A percentile compares a stretch with the other conserved stretches of the same genome.
These are phyloP conservation scores for Paxillus ammoniavirescens DNA, from an alignment of 768 basidiomycete species.

Conservation along the genomic window DNA sequence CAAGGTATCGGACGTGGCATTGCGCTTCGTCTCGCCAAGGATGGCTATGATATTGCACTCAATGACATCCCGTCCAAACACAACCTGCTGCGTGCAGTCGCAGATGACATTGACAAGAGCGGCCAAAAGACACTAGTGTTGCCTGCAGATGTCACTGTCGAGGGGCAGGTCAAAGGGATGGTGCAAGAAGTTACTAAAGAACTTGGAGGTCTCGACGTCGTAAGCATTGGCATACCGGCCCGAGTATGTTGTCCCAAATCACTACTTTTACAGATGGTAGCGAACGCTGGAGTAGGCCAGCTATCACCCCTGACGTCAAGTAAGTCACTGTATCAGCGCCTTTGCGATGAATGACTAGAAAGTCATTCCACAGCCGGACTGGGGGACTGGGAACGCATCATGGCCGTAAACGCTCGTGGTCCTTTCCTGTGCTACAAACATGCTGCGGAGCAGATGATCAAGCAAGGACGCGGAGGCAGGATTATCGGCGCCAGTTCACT, in stretches of 20 bases:
- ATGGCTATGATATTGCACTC: constrained; percentile 28
- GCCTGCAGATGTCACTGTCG: constrained; percentile 20
- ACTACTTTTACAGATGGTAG: constrained; percentile 14
- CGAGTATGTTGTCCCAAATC: neutral
- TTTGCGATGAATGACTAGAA: neutral
- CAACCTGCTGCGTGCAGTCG: constrained; percentile 8
- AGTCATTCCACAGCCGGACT: constrained; percentile 24
- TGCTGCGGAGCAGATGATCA: constrained; percentile 60
- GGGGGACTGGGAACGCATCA: constrained; percentile 40
- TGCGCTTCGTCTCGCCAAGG: constrained; percentile 16
- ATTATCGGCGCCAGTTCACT: constrained; percentile 45
- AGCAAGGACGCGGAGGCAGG: constrained; percentile 49
- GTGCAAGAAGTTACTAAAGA: constrained; percentile 14
- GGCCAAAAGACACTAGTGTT: constrained; percentile 15
- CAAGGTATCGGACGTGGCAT: constrained; percentile 28
- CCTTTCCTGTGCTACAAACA: constrained; percentile 63
- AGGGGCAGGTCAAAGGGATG: constrained; percentile 22
- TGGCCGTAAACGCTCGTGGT: constrained; percentile 55
- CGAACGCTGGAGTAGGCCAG: constrained; percentile 7
- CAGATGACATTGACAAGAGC: constrained; percentile 19
- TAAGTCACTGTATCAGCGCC: neutral
- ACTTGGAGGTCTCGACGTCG: constrained; percentile 11
- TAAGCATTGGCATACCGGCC: neutral
- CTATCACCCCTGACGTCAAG: neutral
- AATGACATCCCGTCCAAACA: constrained; percentile 25